Percentiles rank a stretch among this genome's conserved stretches.
Conservation (phyloP, 2,329 filamentous ascomycete genomes). For the Cytospora schulzeri region DNA sequence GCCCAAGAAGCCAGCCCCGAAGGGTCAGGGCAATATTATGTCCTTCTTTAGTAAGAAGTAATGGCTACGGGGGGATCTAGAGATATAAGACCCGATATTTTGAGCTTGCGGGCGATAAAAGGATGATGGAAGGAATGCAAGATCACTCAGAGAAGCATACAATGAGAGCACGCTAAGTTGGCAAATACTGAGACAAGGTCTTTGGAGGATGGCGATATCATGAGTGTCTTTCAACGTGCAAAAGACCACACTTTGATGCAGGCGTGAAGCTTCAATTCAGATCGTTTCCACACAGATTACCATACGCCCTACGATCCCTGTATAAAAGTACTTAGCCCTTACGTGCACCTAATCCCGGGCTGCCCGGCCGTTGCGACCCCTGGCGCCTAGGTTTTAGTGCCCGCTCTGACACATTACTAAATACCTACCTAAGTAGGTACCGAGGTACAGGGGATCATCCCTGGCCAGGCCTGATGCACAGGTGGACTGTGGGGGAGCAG, state of each 20-base stretch:
- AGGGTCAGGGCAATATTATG: slow-evolving; percentile 82
- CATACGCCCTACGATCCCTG: not conserved
- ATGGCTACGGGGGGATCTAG: not conserved
- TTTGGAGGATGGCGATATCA: not conserved
- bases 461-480: slow-evolving; percentile 3
- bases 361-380: not conserved
- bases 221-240: not conserved
- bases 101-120: not conserved
- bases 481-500: slow-evolving; percentile 14
- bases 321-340: not conserved
- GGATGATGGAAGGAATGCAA: not conserved
- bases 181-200: not conserved
- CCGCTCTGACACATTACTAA: slow-evolving; percentile 7
- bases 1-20: slow-evolving; percentile 58
- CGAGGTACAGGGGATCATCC: slow-evolving; percentile 10
- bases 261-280: not conserved
- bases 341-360: not conserved
- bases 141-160: not conserved
- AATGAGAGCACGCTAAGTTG: not conserved
- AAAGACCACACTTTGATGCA: not conserved
- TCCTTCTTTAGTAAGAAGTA: slow-evolving; percentile 87
- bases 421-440: too few relatives aligned
- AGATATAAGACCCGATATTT: not conserved
- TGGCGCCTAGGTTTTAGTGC: not conserved
- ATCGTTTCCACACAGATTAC: not conserved